These are phyloP conservation scores for Colletotrichum sp. DNA, from an alignment of 2,329 filamentous ascomycete genomes.

Conservation along the genomic window DNA sequence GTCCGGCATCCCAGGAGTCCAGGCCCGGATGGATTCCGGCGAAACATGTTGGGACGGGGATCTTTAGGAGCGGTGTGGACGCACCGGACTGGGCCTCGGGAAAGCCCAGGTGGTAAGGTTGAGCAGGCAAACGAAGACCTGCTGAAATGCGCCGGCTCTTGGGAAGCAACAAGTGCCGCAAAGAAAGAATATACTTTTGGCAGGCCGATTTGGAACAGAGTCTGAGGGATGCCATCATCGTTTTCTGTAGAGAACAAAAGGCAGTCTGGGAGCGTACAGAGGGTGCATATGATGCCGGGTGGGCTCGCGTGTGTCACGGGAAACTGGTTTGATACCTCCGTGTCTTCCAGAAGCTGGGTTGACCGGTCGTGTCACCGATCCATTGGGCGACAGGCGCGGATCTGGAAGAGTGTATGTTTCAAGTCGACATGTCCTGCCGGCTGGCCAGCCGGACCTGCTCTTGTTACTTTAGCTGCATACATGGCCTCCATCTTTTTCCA, in stretches of 20 bases:
- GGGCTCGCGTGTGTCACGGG: constrained; percentile 15
- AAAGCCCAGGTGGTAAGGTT: not conserved
- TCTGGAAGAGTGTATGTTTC: constrained; percentile 17
- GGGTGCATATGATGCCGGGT: not conserved
- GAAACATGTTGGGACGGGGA: constrained; percentile 13
- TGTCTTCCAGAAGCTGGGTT: constrained; percentile 13
- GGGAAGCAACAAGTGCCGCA: not conserved
- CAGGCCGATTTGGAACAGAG: not conserved
- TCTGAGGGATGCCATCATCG: not conserved
- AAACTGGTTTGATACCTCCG: constrained; percentile 12
- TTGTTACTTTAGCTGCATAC: not conserved
- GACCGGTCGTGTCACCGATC: not conserved
- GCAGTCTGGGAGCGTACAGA: not conserved
- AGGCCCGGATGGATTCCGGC: constrained; percentile 1
- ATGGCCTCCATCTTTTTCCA: not conserved
- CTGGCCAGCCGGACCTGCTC: not conserved
- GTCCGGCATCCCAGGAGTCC: not conserved
- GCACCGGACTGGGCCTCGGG: not conserved
- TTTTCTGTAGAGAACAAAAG: not conserved
- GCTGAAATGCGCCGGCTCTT: not conserved
- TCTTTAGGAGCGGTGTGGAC: constrained; percentile 15
- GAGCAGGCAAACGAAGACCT: not conserved
- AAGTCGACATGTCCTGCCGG: not conserved
- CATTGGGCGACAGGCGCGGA: constrained; percentile 11
- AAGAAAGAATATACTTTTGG: not conserved